Evolutionary conservation across 1,284 basidiomycete genomes (phyloP).

Genomic region (Testicularia cyperi): DNA sequence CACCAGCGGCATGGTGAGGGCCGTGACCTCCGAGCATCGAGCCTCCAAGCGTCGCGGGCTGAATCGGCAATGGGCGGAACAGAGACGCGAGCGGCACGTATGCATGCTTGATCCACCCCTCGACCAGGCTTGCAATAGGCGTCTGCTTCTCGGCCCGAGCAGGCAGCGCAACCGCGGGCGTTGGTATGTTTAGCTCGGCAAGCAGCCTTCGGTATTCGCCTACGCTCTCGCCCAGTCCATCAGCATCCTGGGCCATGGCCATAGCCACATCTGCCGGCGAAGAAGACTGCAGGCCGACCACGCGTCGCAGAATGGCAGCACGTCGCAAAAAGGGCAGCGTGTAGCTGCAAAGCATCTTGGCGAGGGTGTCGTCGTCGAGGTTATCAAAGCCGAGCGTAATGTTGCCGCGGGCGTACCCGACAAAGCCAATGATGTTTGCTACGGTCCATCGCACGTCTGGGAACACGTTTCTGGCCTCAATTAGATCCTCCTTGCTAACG

Average conservation of each 20-base stretch:
- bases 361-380: conserved; percentile 63
- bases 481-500: conserved; percentile 31
- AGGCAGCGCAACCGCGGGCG: conserved; percentile 48
- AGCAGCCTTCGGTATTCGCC: conserved; percentile 53
- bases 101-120: conserved; percentile 60
- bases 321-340: conserved; percentile 91
- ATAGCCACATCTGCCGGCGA: too few species aligned
- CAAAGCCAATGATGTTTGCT: conserved; percentile 55
- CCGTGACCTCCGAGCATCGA: conserved; percentile 8
- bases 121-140: conserved; percentile 52
- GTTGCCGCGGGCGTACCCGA: conserved; percentile 58
- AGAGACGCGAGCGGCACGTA: conserved; percentile 54
- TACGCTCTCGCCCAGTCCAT: conserved; percentile 1
- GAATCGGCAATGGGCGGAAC: conserved; percentile 56
- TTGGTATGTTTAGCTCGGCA: conserved; percentile 40
- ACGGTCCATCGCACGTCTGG: conserved; percentile 57
- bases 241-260: neutral
- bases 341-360: conserved; percentile 83
- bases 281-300: conserved; percentile 64
- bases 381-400: conserved; percentile 59
- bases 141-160: conserved; percentile 50
- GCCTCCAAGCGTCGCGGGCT: conserved; percentile 30
- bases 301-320: conserved; percentile 79
- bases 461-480: conserved; percentile 44
- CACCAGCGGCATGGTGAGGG: conserved; percentile 2